Evolutionary conservation across 2,329 filamentous ascomycete species (phyloP).

Genomic region (Xylaria sp.): DNA sequence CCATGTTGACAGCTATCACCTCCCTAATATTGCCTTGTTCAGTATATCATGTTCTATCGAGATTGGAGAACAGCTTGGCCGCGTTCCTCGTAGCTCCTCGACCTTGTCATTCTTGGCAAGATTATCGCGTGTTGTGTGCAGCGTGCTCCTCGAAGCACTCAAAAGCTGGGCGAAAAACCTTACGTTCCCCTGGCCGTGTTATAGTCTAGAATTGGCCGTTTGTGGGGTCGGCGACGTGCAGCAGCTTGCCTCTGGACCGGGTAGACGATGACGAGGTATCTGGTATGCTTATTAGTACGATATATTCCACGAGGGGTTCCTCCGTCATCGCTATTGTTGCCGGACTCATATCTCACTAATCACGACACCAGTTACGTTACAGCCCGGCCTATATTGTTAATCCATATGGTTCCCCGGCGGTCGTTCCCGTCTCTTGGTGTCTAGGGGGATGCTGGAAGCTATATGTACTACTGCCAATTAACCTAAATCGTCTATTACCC

Average conservation of each 20-base stretch:
- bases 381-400: neutral
- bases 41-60: constrained; percentile 5
- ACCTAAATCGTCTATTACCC: neutral
- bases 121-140: neutral
- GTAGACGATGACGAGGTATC: constrained; percentile 2
- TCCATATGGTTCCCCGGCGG: neutral
- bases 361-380: neutral
- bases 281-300: neutral
- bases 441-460: neutral
- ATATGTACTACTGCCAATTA: neutral
- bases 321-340: neutral
- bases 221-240: constrained; percentile 4
- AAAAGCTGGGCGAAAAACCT: neutral
- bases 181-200: constrained; percentile 6
- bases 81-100: constrained; percentile 3
- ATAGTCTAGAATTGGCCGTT: constrained; percentile 8
- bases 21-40: constrained; percentile 21
- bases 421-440: constrained; percentile 3
- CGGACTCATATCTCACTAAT: neutral
- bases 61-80: constrained; percentile 27
- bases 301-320: neutral
- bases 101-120: constrained; percentile 7
- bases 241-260: neutral
- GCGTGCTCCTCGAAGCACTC: neutral
- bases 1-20: constrained; percentile 10